Conservation (phyloP, 1,284 basidiomycete species). For the Neonothopanus nambi region DNA sequence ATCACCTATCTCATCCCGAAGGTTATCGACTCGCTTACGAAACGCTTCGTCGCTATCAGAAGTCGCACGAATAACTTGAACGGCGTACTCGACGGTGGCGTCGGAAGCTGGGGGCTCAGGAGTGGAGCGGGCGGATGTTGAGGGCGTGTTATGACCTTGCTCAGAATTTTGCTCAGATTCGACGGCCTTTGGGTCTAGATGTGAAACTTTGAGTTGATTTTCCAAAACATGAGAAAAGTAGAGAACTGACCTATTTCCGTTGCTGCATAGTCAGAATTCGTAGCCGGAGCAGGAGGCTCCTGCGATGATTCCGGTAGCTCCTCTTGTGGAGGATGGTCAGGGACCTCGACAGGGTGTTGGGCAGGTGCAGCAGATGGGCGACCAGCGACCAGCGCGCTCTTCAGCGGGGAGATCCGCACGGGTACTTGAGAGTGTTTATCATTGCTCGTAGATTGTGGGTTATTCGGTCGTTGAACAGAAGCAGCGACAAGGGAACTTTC, state of each 20-base stretch:
- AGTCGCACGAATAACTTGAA: constrained; percentile 4
- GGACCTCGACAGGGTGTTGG: no score
- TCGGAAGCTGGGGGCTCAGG: constrained; percentile 2
- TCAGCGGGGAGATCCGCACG: no score
- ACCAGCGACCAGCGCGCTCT: no score
- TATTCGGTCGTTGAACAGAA: no score
- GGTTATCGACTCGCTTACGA: background rate
- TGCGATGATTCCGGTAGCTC: no score
- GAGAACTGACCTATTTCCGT: no score
- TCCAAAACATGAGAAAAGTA: background rate
- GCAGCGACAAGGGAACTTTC: no score
- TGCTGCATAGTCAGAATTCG: background rate
- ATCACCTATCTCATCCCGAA: background rate
- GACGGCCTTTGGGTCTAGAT: background rate
- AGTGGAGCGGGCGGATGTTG: constrained; percentile 3
- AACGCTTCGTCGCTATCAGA: constrained; percentile 3
- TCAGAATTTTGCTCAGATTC: constrained; percentile 1
- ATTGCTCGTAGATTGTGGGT: no score
- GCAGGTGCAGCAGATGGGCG: no score
- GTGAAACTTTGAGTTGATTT: background rate
- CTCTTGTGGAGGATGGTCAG: no score
- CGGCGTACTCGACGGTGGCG: constrained; percentile 1
- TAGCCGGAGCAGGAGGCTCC: no score
- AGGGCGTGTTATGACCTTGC: background rate
- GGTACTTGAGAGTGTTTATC: no score